Percentiles rank a stretch among this genome's conserved stretches.
Conservation (phyloP, 75 land plant species). For the Azolla pinnata region DNA sequence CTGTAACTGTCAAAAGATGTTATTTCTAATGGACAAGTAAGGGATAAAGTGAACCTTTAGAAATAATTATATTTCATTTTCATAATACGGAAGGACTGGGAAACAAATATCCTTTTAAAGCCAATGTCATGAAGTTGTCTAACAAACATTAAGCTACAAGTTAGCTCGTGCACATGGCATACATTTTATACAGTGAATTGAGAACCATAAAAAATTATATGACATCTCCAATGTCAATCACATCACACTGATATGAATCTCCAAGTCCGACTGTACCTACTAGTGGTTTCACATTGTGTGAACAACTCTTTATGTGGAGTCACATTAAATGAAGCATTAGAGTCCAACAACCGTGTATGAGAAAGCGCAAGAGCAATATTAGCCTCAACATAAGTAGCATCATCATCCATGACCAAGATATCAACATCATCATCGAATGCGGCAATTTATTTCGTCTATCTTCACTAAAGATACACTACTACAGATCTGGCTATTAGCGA, state of each 20-base stretch:
- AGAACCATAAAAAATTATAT: neutral
- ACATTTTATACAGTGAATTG: neutral
- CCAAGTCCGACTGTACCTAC: neutral
- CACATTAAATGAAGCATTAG: neutral
- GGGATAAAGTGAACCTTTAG: neutral
- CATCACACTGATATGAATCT: neutral
- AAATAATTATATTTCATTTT: too few relatives aligned
- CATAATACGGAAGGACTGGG: too few relatives aligned
- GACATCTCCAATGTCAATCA: neutral
- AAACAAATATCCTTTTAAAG: too few relatives aligned
- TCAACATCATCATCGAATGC: too few relatives aligned
- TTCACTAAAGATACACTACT: too few relatives aligned
- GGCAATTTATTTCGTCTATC: too few relatives aligned
- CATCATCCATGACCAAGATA: neutral
- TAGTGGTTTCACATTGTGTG: neutral
- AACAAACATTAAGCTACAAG: neutral
- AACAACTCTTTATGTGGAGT: neutral
- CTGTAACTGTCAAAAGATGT: neutral
- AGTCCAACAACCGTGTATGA: neutral
- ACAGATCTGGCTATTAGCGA: too few relatives aligned
- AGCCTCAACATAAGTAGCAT: neutral
- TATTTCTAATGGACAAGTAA: neutral
- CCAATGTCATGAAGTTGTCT: neutral
- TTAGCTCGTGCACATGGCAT: neutral
- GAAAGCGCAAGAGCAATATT: neutral